Percentiles rank a stretch among this genome's conserved stretches.
Evolutionary conservation across 768 basidiomycete species (phyloP).

Genomic region (Sarcomyxa edulis): DNA sequence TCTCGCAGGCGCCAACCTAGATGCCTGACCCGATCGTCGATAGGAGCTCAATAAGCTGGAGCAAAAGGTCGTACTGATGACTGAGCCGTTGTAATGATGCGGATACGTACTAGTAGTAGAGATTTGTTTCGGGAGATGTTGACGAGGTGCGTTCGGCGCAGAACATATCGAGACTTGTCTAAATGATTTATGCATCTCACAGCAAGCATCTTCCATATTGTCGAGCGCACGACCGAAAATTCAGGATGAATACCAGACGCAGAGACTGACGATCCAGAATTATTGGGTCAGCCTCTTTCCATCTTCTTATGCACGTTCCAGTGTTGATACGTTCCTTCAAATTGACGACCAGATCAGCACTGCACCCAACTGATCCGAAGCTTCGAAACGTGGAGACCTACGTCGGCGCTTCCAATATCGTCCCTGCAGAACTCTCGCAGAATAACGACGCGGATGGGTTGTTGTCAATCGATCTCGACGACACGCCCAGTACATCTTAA

Average conservation of each 20-base stretch:
- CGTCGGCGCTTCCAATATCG: constrained; percentile 56
- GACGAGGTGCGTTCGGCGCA: constrained; percentile 64
- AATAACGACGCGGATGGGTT: constrained; percentile 23
- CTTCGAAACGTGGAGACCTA: constrained; percentile 93
- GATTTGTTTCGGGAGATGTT: constrained; percentile 82
- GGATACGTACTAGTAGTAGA: constrained; percentile 64
- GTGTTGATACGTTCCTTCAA: constrained; percentile 76
- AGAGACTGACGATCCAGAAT: constrained; percentile 83
- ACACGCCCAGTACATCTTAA: constrained; percentile 22
- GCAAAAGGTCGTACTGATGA: constrained; percentile 90
- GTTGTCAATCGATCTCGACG: constrained; percentile 80
- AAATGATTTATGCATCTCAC: constrained; percentile 7
- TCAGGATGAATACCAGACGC: constrained; percentile 97
- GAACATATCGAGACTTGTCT: not conserved
- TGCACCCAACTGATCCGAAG: constrained; percentile 84
- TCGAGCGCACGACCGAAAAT: constrained; percentile 84
- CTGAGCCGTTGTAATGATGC: constrained; percentile 97
- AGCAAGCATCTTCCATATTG: constrained; percentile 90
- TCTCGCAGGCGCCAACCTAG: constrained; percentile 92
- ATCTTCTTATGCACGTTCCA: constrained; percentile 2
- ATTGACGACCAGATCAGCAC: constrained; percentile 98
- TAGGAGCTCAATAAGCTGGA: constrained; percentile 92
- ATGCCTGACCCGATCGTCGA: constrained; percentile 91
- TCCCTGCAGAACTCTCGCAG: constrained; percentile 51
- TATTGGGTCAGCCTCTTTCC: constrained; percentile 82